These are phyloP conservation scores for Quercus alba DNA, from an alignment of 306 rosid species.

Conservation along the genomic window DNA sequence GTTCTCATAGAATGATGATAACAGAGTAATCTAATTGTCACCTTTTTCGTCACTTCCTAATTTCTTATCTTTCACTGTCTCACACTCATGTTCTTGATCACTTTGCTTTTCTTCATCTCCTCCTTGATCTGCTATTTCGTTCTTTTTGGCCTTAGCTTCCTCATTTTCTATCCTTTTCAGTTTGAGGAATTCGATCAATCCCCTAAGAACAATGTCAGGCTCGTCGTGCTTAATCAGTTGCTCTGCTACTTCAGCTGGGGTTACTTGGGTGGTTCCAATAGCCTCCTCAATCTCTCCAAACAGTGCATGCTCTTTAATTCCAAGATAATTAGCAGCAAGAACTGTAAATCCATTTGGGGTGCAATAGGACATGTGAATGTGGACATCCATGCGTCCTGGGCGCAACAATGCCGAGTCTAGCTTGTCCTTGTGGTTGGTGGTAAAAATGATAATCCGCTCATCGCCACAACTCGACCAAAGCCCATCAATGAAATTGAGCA, in stretches of 20 bases:
- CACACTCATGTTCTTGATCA: background rate
- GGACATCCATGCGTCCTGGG: slow-evolving; percentile 55
- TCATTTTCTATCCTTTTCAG: slow-evolving; percentile 21
- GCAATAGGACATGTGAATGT: slow-evolving; percentile 52
- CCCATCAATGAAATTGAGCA: slow-evolving; percentile 48
- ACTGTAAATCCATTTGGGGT: slow-evolving; percentile 33
- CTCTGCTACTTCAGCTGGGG: slow-evolving; percentile 46
- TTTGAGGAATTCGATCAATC: slow-evolving; percentile 26
- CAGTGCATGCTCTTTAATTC: slow-evolving; percentile 26
- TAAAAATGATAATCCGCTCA: slow-evolving; percentile 48
- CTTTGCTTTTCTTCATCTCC: background rate
- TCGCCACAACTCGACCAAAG: slow-evolving; percentile 54
- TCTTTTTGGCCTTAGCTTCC: slow-evolving; percentile 19
- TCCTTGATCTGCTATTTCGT: background rate
- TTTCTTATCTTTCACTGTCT: background rate
- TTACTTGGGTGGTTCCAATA: slow-evolving; percentile 14
- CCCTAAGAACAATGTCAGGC: slow-evolving; percentile 2
- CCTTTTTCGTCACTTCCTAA: background rate
- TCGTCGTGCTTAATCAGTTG: slow-evolving; percentile 24
- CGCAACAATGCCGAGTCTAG: slow-evolving; percentile 43
- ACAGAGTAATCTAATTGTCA: background rate
- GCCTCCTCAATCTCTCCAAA: slow-evolving; percentile 27
- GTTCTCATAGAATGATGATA: no score
- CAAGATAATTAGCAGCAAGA: slow-evolving; percentile 35
- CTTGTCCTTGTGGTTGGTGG: slow-evolving; percentile 47